Base-by-base conservation (phyloP, 805 yeast species). In the Kodamaea neixiangensis region DNA sequence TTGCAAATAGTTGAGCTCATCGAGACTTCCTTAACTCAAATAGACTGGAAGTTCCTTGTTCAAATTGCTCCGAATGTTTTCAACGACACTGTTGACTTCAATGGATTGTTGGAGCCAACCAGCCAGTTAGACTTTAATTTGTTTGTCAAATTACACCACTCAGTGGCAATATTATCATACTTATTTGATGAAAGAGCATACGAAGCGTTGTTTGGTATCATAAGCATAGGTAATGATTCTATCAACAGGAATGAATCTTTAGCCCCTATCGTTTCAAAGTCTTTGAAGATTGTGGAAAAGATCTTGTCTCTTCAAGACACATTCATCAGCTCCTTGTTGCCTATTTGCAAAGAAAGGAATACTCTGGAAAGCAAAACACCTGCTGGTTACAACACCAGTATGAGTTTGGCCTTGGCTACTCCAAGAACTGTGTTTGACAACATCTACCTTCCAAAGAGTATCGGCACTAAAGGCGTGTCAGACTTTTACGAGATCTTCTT, bases 401-500 rank as follows among this genome's bases (percentile, higher is more conserved):
- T 37, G 41, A 37, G 41, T 65, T 67, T 5, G 65, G 58, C 62
- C 18, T 53, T 66, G 9, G 47, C 62, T 2, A 50, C 62, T 2
- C 62, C 65, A 7, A 59, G 51, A 40, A 35, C 65, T 9, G 49
- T 62, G 2, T 57, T 53, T 40, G 76, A 69, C 55, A 62, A 59
- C 39, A 66, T 71, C 17, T 74, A 73, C 54, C 62, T 65, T 47
- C 77, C 83, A 1, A 65, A 72, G 11, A 62, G 57, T 61, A 55
- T 78, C 45, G 86, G 87, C 5, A 76, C 83, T 2, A 84, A 79
- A 58, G 91, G 89, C 0, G 62, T 85, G 6, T 68, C 78, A 11
- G 78, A 87, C 3, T 87, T 88, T 56, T 83, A 76, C 59, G 96
- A 89, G 60, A 85, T 92, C 0, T 69, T 92, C 7, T 68, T 88